Conservation (phyloP, 805 yeast genomes). For the Candida railenensis region DNA sequence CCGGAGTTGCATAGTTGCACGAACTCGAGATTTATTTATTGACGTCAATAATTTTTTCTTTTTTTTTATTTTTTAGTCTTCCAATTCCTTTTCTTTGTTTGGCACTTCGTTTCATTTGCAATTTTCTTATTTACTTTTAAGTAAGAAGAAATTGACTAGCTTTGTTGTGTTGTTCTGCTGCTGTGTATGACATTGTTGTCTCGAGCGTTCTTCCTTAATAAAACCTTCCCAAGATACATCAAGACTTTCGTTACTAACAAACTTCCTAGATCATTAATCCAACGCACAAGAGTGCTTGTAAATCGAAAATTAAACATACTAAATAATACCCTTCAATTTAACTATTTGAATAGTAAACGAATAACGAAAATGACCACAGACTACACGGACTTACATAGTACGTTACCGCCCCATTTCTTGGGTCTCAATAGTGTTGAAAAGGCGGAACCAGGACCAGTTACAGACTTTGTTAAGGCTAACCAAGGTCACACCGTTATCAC, state of each 20-base stretch:
- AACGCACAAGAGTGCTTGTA: constrained; percentile 1
- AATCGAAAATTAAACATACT: background rate
- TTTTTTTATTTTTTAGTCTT: background rate
- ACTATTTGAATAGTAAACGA: background rate
- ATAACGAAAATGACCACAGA: constrained; percentile 12
- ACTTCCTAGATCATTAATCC: constrained; percentile 1
- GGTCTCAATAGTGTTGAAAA: constrained; percentile 77
- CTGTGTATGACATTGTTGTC: background rate
- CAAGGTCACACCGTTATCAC: constrained; percentile 96
- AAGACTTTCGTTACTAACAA: constrained; percentile 1
- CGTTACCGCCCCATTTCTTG: constrained; percentile 69
- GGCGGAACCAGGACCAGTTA: constrained; percentile 77
- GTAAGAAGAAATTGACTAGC: too few relatives aligned
- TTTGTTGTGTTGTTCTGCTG: background rate
- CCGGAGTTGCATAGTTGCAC: background rate
- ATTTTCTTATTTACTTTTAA: too few relatives aligned
- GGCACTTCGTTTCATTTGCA: background rate
- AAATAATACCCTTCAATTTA: constrained; percentile 1
- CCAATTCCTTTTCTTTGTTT: background rate
- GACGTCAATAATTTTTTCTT: background rate
- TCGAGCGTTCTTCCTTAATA: background rate
- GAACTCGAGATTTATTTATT: background rate
- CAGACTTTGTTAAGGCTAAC: constrained; percentile 79
- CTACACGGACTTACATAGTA: constrained; percentile 26
- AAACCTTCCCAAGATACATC: background rate